Conservation (phyloP, 1,284 basidiomycete genomes). For the Rhodotorula sp. region DNA sequence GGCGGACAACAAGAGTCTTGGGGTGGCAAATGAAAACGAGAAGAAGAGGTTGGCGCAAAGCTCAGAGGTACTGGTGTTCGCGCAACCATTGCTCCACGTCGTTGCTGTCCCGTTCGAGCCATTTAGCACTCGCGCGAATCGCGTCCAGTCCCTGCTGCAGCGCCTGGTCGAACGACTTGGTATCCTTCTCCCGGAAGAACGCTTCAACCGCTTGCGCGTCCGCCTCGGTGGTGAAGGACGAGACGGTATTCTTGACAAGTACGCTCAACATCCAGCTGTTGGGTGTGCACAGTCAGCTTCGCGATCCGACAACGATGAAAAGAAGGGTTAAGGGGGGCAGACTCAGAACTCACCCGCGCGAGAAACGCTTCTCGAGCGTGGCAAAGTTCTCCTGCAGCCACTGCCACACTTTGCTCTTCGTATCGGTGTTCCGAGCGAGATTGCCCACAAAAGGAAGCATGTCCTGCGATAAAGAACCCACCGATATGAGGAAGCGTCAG, state of each 20-base stretch:
- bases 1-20: no score
- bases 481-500: neutral
- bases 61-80: constrained; percentile 22
- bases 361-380: constrained; percentile 62
- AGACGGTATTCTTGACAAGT: constrained; percentile 21
- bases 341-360: constrained; percentile 40
- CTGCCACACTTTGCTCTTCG: constrained; percentile 49
- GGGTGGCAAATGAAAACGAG: no score
- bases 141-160: constrained; percentile 30
- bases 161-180: constrained; percentile 19
- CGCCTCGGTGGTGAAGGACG: constrained; percentile 62
- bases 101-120: constrained; percentile 30
- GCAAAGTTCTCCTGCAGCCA: constrained; percentile 48
- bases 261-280: constrained; percentile 16
- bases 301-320: no score
- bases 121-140: constrained; percentile 25
- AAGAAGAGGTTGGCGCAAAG: no score
- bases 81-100: constrained; percentile 37
- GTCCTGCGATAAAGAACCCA: neutral
- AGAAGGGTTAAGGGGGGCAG: neutral
- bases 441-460: constrained; percentile 46
- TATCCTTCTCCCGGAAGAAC: constrained; percentile 55
- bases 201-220: constrained; percentile 66
- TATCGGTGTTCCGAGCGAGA: constrained; percentile 46
- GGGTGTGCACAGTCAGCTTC: neutral